Evolutionary conservation across 2,329 filamentous ascomycete genomes (phyloP), one percentile per base, ranked within the genome.

Genomic region (Fusarium agapanthi): DNA sequence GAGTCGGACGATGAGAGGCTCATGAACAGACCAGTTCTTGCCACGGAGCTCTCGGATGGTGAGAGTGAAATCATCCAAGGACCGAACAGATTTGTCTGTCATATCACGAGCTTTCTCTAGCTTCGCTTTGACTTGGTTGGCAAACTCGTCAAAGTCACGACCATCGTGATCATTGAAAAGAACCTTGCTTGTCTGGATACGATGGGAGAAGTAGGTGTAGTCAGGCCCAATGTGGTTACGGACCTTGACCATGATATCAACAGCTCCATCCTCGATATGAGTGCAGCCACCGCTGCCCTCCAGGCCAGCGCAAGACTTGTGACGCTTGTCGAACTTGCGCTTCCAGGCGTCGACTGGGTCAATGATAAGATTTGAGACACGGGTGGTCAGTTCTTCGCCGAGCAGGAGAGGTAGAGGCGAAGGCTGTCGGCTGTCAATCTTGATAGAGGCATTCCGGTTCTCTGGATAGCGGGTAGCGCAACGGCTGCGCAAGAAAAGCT

Each of bases 171-270:
- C 79, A 44, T 80, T 81, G 71, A 88, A 87, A n/a, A 88, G 78
- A 24, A 82, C 79, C 24, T 86, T 80, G 44, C 81, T 84, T 74
- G 82, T 85, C 55, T 79, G 80, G 38, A 87, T 80, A 34, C 79
- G 81, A 37, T 84, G 83, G 40, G 81, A 79, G 44, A 88, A 77
- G 62, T 86, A 84, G 30, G 81, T 80, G 67, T 85, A 86, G 45
- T 81, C 77, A 8, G 86, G 85, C 0, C 87, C 87, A 20, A 88
- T 80, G 67, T 85, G 86, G 76, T 89, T 89, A 34, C 79, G 76
- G 40, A 88, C 78, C 37, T 83, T 82, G 56, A 88, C 79, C 61
- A 83, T 80, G 48, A 88, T 78, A 54, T 84, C 81, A 15, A 88
- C 77, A 3, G 85, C 84, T 45, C 85, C 82, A 44, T 83, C 81